A percentile compares a stretch with the other conserved stretches of the same genome.
Evolutionary conservation across 305 asterid genomes (phyloP).

Genomic region (Fraxinus platypoda): DNA sequence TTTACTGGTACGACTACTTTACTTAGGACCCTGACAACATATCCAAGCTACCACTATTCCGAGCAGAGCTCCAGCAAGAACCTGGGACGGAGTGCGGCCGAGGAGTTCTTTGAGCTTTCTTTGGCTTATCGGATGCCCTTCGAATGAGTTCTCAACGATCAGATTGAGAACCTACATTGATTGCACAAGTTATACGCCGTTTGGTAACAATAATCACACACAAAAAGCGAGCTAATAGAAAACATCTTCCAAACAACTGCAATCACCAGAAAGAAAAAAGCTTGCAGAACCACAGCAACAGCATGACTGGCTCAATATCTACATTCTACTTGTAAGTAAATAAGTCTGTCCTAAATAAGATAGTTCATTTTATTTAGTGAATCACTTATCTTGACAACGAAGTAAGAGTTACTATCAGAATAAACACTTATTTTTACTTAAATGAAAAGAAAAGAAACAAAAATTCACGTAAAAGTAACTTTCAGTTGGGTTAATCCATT

Average conservation of each 20-base stretch:
- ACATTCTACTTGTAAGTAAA: not conserved
- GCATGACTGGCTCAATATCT: not conserved
- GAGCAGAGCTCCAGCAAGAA: conserved; percentile 1
- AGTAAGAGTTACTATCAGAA: too few species aligned
- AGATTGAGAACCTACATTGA: conserved; percentile 67
- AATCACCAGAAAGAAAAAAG: not conserved
- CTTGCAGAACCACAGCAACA: not conserved
- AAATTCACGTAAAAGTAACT: too few species aligned
- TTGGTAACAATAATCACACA: not conserved
- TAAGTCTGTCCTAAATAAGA: not conserved
- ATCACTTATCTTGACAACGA: too few species aligned
- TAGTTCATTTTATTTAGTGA: not conserved
- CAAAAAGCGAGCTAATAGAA: too few species aligned
- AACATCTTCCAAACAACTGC: not conserved
- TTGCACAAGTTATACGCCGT: not conserved
- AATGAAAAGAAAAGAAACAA: too few species aligned
- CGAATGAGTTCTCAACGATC: conserved; percentile 73
- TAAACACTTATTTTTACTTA: too few species aligned
- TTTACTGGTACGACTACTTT: too few species aligned
- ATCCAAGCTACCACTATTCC: too few species aligned
- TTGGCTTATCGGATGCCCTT: conserved; percentile 92
- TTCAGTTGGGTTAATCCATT: too few species aligned
- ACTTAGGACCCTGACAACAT: too few species aligned
- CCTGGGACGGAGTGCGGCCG: conserved; percentile 88
- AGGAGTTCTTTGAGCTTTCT: conserved; percentile 90